Base-by-base conservation (phyloP, 2,329 filamentous ascomycete species). In the Penicillium sp. region DNA sequence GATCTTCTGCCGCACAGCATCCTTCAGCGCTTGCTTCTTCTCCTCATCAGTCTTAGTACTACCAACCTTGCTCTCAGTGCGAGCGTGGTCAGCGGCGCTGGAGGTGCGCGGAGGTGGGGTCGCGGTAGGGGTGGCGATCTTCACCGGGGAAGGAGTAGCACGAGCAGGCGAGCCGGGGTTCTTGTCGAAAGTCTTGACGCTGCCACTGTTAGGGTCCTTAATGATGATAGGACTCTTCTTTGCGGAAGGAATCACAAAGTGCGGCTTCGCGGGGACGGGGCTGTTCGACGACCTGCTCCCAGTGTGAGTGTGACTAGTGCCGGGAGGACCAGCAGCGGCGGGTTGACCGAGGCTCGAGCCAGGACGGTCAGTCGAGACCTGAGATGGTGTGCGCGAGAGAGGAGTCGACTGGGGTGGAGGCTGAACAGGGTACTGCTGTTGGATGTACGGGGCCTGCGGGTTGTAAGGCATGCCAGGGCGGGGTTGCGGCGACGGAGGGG, bases 301-400 rank as follows among this genome's bases (percentile, higher is more conserved):
- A 78, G 75, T 87, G 68, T 84, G 81, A 61, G 75, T 61, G 68
- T 78, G 74, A 30, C 78, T 78, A 30, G 82, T 74, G 51, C 81
- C 79, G 17, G 84, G 81, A 44, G 91, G 83, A 22, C 79, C 74
- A 19, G 80, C 72, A 13, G 81, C 76, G 54, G 79, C 77, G 50
- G 80, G 80, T 82, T 91, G 85, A 50, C 85, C 84, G 35, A 88
- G 77, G 69, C 85, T 87, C 44, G 87, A 88, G 10, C 81, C 78
- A 19, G 87, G 86, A 65, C 86, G 82, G 78, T 91, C 91, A 28
- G 89, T 71, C 79, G 91, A 91, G 59, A 90, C 85, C 77, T 95
- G 91, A 2, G 92, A 96, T 2, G 90, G 87, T 63, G 88, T 93
- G 70, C 93, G 89, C 2, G 93, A 95, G 90, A 97, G 93, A 44